Conservation (phyloP, 352 stramenopile species). For the Blastocystis sp. region DNA sequence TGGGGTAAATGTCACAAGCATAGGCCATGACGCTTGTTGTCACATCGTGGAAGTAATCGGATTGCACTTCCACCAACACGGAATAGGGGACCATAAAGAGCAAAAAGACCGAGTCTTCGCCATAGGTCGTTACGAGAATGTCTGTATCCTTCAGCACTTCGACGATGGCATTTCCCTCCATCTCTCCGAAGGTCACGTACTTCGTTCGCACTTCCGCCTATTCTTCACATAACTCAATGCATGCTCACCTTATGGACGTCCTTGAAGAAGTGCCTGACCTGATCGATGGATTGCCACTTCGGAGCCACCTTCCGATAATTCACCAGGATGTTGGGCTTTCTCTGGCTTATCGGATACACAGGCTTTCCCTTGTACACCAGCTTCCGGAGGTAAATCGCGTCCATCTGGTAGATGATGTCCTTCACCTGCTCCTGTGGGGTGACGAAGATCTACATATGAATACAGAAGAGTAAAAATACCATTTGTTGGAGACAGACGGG, state of each 20-base stretch:
- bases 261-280: conserved; percentile 6
- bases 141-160: neutral
- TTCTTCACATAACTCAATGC: neutral
- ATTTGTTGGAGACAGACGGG: conserved; percentile 31
- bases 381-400: conserved; percentile 35
- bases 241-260: neutral
- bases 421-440: neutral
- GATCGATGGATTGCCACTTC: neutral
- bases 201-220: neutral
- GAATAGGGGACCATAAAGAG: conserved; percentile 50
- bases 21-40: conserved; percentile 48
- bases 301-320: conserved; percentile 4
- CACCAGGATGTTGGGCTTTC: conserved; percentile 4
- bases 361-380: conserved; percentile 31
- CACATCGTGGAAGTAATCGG: conserved; percentile 47
- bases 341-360: conserved; percentile 12
- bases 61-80: conserved; percentile 40
- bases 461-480: neutral
- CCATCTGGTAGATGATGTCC: conserved; percentile 20
- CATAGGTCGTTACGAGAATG: conserved; percentile 25
- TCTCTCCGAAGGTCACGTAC: conserved; percentile 15
- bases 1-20: conserved; percentile 19
- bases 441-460: conserved; percentile 2
- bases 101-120: conserved; percentile 32
- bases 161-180: conserved; percentile 8